Evolutionary conservation across 2,329 filamentous ascomycete genomes (phyloP).

Genomic region (Pestalotiopsis sp.): DNA sequence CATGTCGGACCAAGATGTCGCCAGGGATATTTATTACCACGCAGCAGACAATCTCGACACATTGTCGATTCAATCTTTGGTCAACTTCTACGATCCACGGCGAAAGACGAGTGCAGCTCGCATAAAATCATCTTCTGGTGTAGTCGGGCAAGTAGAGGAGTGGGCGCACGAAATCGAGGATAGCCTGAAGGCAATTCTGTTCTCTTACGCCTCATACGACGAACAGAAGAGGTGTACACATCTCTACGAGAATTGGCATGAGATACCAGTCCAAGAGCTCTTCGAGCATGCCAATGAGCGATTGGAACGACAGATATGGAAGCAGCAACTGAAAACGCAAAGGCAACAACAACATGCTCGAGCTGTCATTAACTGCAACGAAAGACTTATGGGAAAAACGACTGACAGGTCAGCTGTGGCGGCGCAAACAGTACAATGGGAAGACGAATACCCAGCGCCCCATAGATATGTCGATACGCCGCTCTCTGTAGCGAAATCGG

Average conservation of each 20-base stretch:
- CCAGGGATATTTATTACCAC: constrained; percentile 17
- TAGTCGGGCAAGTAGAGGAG: background rate
- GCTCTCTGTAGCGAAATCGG: constrained; percentile 5
- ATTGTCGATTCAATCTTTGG: constrained; percentile 21
- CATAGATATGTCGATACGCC: background rate
- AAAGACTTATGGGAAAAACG: background rate
- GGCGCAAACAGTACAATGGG: background rate
- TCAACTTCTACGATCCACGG: constrained; percentile 19
- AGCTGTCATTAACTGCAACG: background rate
- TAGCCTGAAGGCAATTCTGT: constrained; percentile 24
- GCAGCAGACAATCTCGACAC: constrained; percentile 21
- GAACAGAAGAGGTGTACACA: constrained; percentile 19
- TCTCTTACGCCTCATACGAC: constrained; percentile 18
- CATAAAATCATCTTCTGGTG: background rate
- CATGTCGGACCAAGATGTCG: constrained; percentile 24
- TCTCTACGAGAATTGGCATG: constrained; percentile 9
- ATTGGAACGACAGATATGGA: background rate
- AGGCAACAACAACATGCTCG: background rate
- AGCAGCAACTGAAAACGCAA: background rate
- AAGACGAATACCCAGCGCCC: background rate
- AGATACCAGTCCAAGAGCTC: background rate
- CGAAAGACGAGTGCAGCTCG: constrained; percentile 5
- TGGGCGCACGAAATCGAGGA: constrained; percentile 10
- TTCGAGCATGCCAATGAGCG: background rate
- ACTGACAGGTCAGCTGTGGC: background rate